Percentiles rank a stretch among this genome's conserved stretches.
These are phyloP conservation scores for Ceratobasidium sp. DNA, from an alignment of 1,284 basidiomycete species.

Conservation along the genomic window DNA sequence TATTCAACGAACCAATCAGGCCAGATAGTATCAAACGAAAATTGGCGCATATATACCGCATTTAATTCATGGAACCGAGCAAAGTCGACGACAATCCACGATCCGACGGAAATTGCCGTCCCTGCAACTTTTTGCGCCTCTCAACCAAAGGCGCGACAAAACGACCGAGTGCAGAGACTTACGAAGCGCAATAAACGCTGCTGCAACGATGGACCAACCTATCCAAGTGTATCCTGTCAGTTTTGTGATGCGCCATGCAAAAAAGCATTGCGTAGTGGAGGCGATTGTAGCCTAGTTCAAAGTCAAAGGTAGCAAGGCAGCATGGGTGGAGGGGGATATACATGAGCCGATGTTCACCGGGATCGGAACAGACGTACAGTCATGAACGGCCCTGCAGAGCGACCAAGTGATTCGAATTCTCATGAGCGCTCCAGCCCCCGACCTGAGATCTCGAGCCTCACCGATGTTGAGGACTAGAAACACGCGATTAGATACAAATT, in stretches of 20 bases:
- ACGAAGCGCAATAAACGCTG: slow-evolving; percentile 31
- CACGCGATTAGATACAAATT: neutral
- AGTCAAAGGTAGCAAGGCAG: neutral
- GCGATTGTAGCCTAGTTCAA: slow-evolving; percentile 18
- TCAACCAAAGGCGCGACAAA: no score
- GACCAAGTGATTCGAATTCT: neutral
- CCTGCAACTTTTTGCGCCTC: slow-evolving; percentile 48
- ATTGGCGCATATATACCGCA: slow-evolving; percentile 44
- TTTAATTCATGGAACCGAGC: slow-evolving; percentile 51
- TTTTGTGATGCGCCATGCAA: slow-evolving; percentile 32
- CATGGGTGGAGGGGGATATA: neutral
- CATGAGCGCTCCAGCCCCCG: no score
- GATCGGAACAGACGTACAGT: slow-evolving; percentile 7
- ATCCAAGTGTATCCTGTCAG: slow-evolving; percentile 31
- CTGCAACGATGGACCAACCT: neutral
- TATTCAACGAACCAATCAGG: neutral
- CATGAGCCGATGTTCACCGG: no score
- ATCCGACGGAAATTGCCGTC: slow-evolving; percentile 51
- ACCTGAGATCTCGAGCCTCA: no score
- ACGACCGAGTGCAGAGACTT: neutral
- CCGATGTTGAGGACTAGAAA: neutral
- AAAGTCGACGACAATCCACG: slow-evolving; percentile 52
- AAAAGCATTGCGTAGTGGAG: slow-evolving; percentile 36
- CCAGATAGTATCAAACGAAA: no score
- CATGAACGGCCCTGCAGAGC: slow-evolving; percentile 12